phyloP scores from a whole-genome alignment of 805 yeast genomes.

The Candida sakaeoensis region DNA sequence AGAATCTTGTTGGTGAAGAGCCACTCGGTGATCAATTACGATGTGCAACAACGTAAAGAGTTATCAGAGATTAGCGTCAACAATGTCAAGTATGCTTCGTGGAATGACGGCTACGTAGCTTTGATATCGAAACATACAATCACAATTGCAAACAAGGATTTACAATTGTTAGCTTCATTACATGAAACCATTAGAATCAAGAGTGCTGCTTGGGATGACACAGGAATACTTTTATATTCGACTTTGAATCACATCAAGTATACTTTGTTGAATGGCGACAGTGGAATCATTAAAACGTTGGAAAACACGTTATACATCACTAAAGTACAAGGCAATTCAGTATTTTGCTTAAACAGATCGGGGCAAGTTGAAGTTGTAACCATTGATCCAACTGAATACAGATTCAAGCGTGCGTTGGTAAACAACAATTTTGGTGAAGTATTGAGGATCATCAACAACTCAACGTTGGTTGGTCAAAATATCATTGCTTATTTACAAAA shows the following conservation, averaged over 20 bases:
- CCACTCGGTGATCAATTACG: conserved; percentile 73
- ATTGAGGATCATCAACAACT: conserved; percentile 77
- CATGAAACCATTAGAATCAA: conserved; percentile 96
- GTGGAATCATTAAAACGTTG: conserved; percentile 89
- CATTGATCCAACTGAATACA: conserved; percentile 95
- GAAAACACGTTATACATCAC: conserved; percentile 83
- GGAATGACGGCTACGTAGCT: conserved; percentile 88
- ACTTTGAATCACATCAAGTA: conserved; percentile 95
- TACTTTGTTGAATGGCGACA: conserved; percentile 88
- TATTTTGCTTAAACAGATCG: conserved; percentile 78
- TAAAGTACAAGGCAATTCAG: conserved; percentile 63
- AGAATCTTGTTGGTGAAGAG: conserved; percentile 71
- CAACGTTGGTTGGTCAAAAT: conserved; percentile 94
- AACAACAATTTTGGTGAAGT: conserved; percentile 91
- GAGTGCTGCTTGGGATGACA: conserved; percentile 96
- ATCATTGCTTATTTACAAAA: conserved; percentile 92
- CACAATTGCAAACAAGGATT: conserved; percentile 75
- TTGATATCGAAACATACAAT: conserved; percentile 88
- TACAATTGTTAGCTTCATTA: conserved; percentile 75
- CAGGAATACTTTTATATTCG: conserved; percentile 86
- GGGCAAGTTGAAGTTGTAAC: conserved; percentile 76
- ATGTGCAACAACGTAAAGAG: conserved; percentile 87
- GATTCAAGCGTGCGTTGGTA: conserved; percentile 90
- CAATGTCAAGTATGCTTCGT: conserved; percentile 81
- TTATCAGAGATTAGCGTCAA: conserved; percentile 64